Evolutionary conservation across 345 rosid species (phyloP).

Genomic region (Salix udensis): DNA sequence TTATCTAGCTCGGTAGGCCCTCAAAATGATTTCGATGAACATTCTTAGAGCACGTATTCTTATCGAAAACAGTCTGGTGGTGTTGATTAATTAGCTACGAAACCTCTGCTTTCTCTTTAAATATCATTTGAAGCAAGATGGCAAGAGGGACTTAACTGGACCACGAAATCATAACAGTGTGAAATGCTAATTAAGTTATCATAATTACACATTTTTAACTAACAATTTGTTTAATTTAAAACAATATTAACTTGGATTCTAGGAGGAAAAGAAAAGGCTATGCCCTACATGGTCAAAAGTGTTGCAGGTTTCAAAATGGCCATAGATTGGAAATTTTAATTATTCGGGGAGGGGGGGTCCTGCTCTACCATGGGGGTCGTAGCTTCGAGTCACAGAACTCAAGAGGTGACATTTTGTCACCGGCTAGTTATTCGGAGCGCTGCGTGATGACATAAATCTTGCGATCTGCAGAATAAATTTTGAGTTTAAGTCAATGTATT

Average conservation of each 20-base stretch:
- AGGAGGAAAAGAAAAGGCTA: constrained; percentile 43
- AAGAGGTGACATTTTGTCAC: neutral
- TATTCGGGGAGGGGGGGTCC: neutral
- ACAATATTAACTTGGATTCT: constrained; percentile 21
- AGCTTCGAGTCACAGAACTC: neutral
- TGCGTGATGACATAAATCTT: too few relatives aligned
- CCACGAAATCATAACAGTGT: constrained; percentile 60
- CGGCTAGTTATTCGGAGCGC: neutral
- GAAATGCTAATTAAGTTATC: constrained; percentile 45
- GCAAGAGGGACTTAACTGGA: constrained; percentile 26
- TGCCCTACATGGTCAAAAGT: constrained; percentile 30
- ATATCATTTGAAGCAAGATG: neutral
- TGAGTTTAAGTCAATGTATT: fast-evolving
- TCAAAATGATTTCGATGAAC: constrained; percentile 1
- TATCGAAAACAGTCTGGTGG: neutral
- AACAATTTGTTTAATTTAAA: too few relatives aligned
- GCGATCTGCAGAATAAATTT: fast-evolving
- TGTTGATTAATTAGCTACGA: neutral
- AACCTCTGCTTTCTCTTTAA: neutral
- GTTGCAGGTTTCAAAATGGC: constrained; percentile 27
- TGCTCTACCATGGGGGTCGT: neutral
- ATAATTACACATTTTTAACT: neutral
- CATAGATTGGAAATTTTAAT: neutral
- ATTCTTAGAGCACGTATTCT: constrained; percentile 8
- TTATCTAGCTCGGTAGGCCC: constrained; percentile 5